Base-by-base conservation (phyloP, 495 filamentous ascomycete species). In the Daldinia caldariorum region DNA sequence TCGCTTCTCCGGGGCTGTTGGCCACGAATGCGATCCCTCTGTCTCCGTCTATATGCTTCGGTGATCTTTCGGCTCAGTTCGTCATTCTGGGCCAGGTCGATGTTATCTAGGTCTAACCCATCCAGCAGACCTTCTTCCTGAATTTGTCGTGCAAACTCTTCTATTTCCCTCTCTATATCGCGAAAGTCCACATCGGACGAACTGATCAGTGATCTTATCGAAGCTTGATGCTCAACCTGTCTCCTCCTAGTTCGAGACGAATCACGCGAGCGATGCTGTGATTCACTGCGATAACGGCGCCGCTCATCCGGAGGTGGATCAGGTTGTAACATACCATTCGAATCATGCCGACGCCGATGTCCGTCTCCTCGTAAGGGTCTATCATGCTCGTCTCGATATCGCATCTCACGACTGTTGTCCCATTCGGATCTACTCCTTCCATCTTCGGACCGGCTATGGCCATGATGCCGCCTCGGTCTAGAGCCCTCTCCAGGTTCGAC, bases 21-120 rank as follows among this genome's bases (percentile, higher is more conserved):
- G 22, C 41, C 61, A 43, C 79, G 77, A 32, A 74, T 63, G 61
- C 83, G 76, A 67, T 88, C 85, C 54, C 83, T 83, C 72, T 92
- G 92, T 35, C 92, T 83, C 58, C 90, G 84, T 56, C 91, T 83
- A 74, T 94, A 97, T 13, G 92, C 93, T 71, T 94, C 91, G 13
- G 93, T 94, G 72, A 97, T 96, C 67, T 89, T 87, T 74, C 94
- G 90, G 74, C 90, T 96, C 6, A 97, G 86, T 76, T 95, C 91
- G 68, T 97, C 92, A 71, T 97, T 93, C 65, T 89, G 90, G 51
- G 79, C 80, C 3, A 90, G 83, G 67, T 91, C 91, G 29, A 97
- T 85, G 68, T 92, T 91, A 73, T 93, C 88, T 58, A 96, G 79
- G 73, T 97, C 92, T 56, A 97, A 86, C 34, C 93, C 93, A 69